Evolutionary conservation across 768 basidiomycete species (phyloP).

Genomic region (Mycena pura): DNA sequence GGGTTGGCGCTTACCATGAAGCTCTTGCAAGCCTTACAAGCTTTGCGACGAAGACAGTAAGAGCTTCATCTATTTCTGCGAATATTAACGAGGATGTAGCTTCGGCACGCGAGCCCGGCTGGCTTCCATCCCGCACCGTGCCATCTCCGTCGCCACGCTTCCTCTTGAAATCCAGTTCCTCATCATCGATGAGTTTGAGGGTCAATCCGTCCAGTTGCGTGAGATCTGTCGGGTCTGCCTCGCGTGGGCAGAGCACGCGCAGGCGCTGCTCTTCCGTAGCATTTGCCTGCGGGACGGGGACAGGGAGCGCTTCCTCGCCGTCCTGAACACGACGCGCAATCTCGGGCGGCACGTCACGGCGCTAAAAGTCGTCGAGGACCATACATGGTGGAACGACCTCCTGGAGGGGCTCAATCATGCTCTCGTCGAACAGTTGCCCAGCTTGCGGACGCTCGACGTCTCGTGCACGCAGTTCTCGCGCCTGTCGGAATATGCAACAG

Average conservation of each 20-base stretch:
- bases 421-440: neutral
- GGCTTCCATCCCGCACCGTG: too few species aligned
- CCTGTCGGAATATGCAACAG: too few species aligned
- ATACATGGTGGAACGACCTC: neutral
- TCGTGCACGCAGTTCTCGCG: neutral
- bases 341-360: neutral
- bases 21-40: too few species aligned
- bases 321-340: neutral
- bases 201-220: neutral
- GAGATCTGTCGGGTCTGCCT: slow-evolving; percentile 1
- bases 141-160: too few species aligned
- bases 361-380: neutral
- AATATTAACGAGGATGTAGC: too few species aligned
- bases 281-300: neutral
- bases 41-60: too few species aligned
- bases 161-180: slow-evolving; percentile 11
- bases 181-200: slow-evolving; percentile 14
- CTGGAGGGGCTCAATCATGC: neutral
- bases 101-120: too few species aligned
- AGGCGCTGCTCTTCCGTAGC: slow-evolving; percentile 11
- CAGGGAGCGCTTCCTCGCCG: neutral
- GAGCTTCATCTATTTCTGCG: too few species aligned
- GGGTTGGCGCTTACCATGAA: too few species aligned
- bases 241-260: slow-evolving; percentile 14
- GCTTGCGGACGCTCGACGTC: slow-evolving; percentile 4